Percentiles rank a stretch among this genome's conserved stretches.
Conservation (phyloP, 257 asterid genomes). For the Avicennia marina region DNA sequence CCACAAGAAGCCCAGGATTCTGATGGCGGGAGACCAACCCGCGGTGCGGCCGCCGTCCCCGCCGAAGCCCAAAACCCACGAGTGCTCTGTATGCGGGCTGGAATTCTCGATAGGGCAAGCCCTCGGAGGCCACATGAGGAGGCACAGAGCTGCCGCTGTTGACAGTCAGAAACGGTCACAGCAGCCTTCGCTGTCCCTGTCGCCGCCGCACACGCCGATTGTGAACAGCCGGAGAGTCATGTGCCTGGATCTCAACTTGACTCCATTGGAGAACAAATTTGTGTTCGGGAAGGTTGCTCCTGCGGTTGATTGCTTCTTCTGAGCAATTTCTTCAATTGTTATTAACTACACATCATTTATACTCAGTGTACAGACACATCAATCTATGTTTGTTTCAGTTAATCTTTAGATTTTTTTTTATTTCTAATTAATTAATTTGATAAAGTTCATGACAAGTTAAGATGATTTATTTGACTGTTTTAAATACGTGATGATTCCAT, state of each 20-base stretch:
- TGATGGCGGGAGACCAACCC: not conserved
- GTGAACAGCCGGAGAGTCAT: conserved; percentile 29
- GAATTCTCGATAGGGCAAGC: conserved; percentile 46
- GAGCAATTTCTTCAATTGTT: not conserved
- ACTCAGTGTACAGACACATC: too few species aligned
- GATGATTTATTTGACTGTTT: too few species aligned
- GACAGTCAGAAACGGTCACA: conserved; percentile 2
- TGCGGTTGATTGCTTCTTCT: conserved; percentile 13
- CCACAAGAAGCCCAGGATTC: conserved; percentile 53
- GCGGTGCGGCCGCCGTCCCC: conserved; percentile 10
- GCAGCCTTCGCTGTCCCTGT: conserved; percentile 1
- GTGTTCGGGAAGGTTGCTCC: conserved; percentile 15
- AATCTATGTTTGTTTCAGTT: too few species aligned
- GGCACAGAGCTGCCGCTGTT: conserved; percentile 26
- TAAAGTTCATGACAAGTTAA: too few species aligned
- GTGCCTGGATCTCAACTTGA: conserved; percentile 40
- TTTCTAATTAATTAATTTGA: too few species aligned
- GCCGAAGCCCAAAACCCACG: conserved; percentile 39
- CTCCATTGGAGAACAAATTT: conserved; percentile 35
- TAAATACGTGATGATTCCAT: too few species aligned
- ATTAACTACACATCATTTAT: not conserved
- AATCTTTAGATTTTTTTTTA: too few species aligned
- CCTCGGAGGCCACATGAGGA: conserved; percentile 46
- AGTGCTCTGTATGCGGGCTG: conserved; percentile 40
- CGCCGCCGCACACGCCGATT: conserved; percentile 17